Percentiles rank a stretch among this genome's conserved stretches.
Conservation (phyloP, 2,329 filamentous ascomycete species). For the Nothophoma quercina region DNA sequence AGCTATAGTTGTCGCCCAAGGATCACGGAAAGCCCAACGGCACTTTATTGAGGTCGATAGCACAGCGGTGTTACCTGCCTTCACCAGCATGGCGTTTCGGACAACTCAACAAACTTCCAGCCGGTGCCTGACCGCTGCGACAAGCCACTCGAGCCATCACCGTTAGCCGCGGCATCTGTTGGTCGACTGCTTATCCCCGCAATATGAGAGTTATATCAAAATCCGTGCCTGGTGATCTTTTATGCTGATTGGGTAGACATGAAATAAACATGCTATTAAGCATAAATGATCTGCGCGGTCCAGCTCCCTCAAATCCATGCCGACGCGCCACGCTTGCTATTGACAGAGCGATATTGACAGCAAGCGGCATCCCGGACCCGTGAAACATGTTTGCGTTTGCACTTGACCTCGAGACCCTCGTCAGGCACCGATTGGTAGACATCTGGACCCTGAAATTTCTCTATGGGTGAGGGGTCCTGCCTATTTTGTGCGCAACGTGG, state of each 20-base stretch:
- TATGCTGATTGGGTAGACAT: slow-evolving; percentile 7
- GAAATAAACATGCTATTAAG: slow-evolving; percentile 4
- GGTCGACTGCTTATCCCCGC: slow-evolving; percentile 10
- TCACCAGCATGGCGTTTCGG: background rate
- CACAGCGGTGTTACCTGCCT: background rate
- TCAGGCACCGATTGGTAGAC: slow-evolving; percentile 16
- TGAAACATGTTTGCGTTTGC: slow-evolving; percentile 15
- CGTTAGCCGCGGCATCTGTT: slow-evolving; percentile 1
- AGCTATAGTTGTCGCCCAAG: background rate
- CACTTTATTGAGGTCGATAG: background rate
- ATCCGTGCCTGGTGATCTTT: background rate
- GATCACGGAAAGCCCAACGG: background rate
- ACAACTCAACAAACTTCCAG: background rate
- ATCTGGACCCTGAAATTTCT: slow-evolving; percentile 10
- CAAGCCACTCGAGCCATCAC: background rate
- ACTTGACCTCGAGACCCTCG: slow-evolving; percentile 7
- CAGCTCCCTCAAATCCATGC: slow-evolving; percentile 18
- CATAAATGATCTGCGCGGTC: slow-evolving; percentile 13
- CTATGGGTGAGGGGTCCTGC: background rate
- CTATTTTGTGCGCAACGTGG: slow-evolving; percentile 9
- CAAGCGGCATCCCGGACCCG: background rate
- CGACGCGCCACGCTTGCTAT: slow-evolving; percentile 1
- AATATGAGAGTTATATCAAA: slow-evolving; percentile 5
- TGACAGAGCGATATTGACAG: slow-evolving; percentile 3
- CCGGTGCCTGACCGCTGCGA: slow-evolving; percentile 5